Conservation (phyloP, 1,284 basidiomycete genomes). For the Ganoderma leucocontextum region DNA sequence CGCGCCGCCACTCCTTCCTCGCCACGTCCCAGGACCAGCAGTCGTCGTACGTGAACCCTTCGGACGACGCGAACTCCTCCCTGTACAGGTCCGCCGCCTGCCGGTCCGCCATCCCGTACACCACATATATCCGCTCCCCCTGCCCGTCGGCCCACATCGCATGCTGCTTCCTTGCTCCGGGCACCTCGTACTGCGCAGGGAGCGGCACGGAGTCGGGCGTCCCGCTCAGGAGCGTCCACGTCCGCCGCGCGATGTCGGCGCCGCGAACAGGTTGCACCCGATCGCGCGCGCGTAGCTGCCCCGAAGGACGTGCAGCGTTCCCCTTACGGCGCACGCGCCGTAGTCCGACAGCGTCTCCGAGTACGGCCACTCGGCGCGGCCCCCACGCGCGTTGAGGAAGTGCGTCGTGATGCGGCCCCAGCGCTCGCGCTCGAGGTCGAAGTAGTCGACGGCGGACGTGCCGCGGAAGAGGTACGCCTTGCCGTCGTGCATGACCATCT, state of each 20-base stretch:
- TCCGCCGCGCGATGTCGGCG: constrained; percentile 34
- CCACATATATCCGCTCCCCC: constrained; percentile 43
- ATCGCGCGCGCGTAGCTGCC: constrained; percentile 28
- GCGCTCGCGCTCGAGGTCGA: constrained; percentile 43
- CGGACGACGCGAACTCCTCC: constrained; percentile 38
- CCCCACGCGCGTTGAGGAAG: constrained; percentile 30
- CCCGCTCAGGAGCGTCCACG: constrained; percentile 37
- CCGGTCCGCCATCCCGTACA: constrained; percentile 49
- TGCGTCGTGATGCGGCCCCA: constrained; percentile 44
- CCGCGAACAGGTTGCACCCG: constrained; percentile 38
- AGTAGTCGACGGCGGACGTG: constrained; percentile 38
- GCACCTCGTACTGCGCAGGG: constrained; percentile 28
- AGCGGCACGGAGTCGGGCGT: constrained; percentile 16
- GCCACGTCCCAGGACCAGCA: constrained; percentile 51
- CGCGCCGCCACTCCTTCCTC: constrained; percentile 46
- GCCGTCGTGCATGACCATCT: constrained; percentile 41
- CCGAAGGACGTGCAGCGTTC: constrained; percentile 39
- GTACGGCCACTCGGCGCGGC: constrained; percentile 42
- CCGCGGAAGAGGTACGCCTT: constrained; percentile 48
- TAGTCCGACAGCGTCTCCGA: constrained; percentile 35
- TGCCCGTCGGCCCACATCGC: constrained; percentile 47
- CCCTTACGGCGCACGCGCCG: constrained; percentile 39
- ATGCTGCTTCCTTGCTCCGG: constrained; percentile 44
- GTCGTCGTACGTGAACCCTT: constrained; percentile 46
- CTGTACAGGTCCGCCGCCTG: constrained; percentile 34